These are phyloP conservation scores for Diutina pseudorugosa DNA, from an alignment of 1,139 yeast genomes.

Conservation along the genomic window DNA sequence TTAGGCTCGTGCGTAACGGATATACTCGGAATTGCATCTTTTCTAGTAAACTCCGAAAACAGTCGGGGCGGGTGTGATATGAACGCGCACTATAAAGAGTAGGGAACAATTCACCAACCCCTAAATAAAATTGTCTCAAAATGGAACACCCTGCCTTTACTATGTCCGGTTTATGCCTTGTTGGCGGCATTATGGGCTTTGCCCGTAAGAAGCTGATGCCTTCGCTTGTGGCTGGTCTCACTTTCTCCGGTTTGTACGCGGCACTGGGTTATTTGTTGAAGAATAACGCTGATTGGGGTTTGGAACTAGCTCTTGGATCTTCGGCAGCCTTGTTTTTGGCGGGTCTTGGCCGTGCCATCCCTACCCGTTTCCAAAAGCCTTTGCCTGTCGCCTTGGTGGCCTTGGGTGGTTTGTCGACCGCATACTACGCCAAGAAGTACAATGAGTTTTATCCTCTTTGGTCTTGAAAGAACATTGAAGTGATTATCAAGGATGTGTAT, in stretches of 20 bases:
- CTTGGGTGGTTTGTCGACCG: conserved; percentile 54
- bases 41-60: background rate
- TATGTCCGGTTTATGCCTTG: conserved; percentile 58
- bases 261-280: conserved; percentile 67
- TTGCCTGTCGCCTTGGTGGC: conserved; percentile 57
- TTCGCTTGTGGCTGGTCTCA: conserved; percentile 67
- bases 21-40: background rate
- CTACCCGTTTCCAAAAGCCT: conserved; percentile 52
- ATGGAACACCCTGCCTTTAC: conserved; percentile 77
- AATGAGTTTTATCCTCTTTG: conserved; percentile 40
- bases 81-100: background rate
- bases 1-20: background rate
- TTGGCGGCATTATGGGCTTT: conserved; percentile 68
- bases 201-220: conserved; percentile 67
- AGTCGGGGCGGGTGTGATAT: background rate
- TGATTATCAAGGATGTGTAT: background rate
- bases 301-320: conserved; percentile 68
- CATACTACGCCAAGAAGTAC: conserved; percentile 63
- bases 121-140: background rate
- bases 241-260: conserved; percentile 60
- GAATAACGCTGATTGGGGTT: conserved; percentile 66
- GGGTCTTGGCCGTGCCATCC: conserved; percentile 56
- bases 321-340: conserved; percentile 55
- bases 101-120: background rate
- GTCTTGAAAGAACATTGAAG: background rate